Base-by-base conservation (phyloP, 1,284 basidiomycete species). In the Tylopilus sp. region DNA sequence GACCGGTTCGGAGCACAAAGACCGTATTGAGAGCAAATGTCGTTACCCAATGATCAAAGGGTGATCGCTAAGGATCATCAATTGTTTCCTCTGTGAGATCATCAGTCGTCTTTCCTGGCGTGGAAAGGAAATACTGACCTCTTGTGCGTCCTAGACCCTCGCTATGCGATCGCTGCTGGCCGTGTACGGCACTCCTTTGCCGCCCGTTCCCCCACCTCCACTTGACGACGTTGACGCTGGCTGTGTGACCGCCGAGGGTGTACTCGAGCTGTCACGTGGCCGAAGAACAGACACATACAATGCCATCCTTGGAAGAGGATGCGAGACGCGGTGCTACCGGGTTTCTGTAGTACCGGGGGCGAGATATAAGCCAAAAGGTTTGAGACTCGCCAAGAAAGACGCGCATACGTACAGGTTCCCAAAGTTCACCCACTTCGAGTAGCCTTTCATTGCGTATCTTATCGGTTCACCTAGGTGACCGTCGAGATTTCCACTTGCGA, bases 21-120 rank as follows among this genome's bases (percentile, higher is more conserved):
- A 99, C 97, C 19, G 97, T 98, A 74, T 96, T 97, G 62, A 99
- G 86, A 3, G 97, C 92, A 57, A 99, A 89, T 0, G 97, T 99
- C 55, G 97, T 99, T 26, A 99, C 97, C 97, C 97, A 99, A 77
- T 99, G 98, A 0, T n/a, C n/a, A n/a, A n/a, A n/a, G 97, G 97
- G 74, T 99, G 98, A 69, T 98, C 96, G 79, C 93, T 95, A 36
- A 99, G 83, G 1, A 91, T 92, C 86, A 92, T 85, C 57, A 94
- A 74, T 54, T 84, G 84, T 70, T 83, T 87, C 0, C 91, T 92
- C 89, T 92, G 61, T 36, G 64, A 59, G 33, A 60, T 60, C 33
- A 53, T 72, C 58, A 77, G 63, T 22, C 26, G 12, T 58, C 52
- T 19, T 53, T 58, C 47, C 44, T 36, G 38, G 52, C 3, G 9